Percentiles rank a stretch among this genome's conserved stretches.
Conservation (phyloP, 139 green algal genomes). For the Zygnema cylindricum region DNA sequence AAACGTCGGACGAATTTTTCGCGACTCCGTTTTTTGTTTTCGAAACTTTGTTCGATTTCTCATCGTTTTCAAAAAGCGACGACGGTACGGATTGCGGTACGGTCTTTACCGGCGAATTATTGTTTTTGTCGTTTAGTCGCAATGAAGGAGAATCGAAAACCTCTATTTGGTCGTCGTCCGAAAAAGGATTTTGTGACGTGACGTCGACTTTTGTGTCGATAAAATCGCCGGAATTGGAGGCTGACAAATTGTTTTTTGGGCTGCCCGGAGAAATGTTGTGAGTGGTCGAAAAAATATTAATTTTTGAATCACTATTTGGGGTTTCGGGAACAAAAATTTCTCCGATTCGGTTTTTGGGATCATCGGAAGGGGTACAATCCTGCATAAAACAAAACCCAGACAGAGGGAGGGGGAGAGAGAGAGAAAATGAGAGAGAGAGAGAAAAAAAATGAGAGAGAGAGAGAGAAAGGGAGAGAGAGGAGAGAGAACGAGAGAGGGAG, state of each 20-base stretch:
- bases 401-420: background rate
- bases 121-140: no score
- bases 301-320: no score
- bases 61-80: background rate
- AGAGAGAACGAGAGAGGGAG: background rate
- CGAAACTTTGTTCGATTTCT: background rate
- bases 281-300: no score
- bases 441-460: background rate
- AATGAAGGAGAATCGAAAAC: background rate
- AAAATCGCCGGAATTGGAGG: no score
- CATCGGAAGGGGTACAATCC: background rate
- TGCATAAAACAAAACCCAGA: background rate
- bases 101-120: no score
- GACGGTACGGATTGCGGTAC: background rate
- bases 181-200: background rate
- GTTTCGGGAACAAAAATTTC: background rate
- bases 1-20: background rate
- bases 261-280: no score
- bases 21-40: background rate
- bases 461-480: background rate
- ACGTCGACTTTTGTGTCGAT: no score
- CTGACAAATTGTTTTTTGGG: no score
- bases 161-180: background rate
- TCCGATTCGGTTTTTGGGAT: background rate
- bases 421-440: background rate